Conservation (phyloP, 768 basidiomycete species). For the Podaxis sp. region DNA sequence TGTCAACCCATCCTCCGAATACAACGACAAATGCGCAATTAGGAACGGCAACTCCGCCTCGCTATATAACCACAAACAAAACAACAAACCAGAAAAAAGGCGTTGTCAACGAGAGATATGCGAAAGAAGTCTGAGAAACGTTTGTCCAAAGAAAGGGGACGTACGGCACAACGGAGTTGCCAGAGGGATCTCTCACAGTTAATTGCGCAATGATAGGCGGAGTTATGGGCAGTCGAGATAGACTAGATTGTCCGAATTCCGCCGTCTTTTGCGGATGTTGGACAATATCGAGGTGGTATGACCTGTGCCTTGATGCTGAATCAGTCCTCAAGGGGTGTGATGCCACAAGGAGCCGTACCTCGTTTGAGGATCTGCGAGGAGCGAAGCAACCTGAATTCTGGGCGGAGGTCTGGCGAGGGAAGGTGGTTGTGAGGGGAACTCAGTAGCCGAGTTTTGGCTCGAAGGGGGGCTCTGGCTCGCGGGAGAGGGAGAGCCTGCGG, state of each 20-base stretch:
- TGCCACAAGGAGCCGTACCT: constrained; percentile 34
- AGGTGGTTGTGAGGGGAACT: constrained; percentile 21
- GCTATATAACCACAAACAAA: constrained; percentile 35
- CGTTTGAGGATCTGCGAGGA: constrained; percentile 48
- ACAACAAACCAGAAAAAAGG: neutral
- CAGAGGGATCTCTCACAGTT: constrained; percentile 65
- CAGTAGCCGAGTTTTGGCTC: constrained; percentile 11
- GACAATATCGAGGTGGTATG: constrained; percentile 79
- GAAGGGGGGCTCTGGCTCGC: constrained; percentile 12
- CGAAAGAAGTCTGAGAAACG: neutral
- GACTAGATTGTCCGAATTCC: constrained; percentile 68
- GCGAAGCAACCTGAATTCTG: constrained; percentile 54
- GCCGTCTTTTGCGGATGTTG: constrained; percentile 83
- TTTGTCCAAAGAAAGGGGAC: constrained; percentile 26
- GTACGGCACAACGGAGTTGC: constrained; percentile 74
- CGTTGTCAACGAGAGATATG: neutral
- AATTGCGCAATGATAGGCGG: constrained; percentile 83
- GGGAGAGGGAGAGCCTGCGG: constrained; percentile 3
- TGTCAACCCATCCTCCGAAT: constrained; percentile 60
- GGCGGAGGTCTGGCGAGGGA: constrained; percentile 37
- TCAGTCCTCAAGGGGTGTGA: neutral
- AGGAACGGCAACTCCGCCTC: constrained; percentile 86
- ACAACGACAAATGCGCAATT: constrained; percentile 76
- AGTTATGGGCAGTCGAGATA: constrained; percentile 79
- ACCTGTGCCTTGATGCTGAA: constrained; percentile 28